These are phyloP conservation scores for Abrus precatorius DNA, from an alignment of 306 rosid species.

Conservation along the genomic window DNA sequence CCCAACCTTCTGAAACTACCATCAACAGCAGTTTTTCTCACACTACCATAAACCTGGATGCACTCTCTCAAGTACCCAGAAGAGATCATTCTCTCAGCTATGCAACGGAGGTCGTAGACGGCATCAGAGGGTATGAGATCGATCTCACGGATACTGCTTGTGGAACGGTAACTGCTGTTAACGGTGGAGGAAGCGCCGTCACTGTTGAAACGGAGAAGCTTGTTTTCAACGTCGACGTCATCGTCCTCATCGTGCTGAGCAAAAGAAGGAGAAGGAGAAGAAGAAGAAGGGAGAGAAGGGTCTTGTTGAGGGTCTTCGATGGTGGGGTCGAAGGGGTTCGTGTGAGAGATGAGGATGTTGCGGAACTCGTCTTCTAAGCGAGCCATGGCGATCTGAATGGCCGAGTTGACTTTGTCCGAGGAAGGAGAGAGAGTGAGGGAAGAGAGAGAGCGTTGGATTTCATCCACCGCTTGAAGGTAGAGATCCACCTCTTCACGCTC, in stretches of 20 bases:
- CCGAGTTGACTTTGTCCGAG: slow-evolving; percentile 71
- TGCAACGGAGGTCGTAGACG: slow-evolving; percentile 75
- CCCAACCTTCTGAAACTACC: slow-evolving; percentile 77
- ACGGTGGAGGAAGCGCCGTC: slow-evolving; percentile 43
- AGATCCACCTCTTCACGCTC: slow-evolving; percentile 81
- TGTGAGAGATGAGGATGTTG: slow-evolving; percentile 78
- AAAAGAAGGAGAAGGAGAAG: slow-evolving; percentile 15
- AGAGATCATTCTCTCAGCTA: slow-evolving; percentile 89
- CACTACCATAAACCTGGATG: slow-evolving; percentile 93
- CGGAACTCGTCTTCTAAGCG: slow-evolving; percentile 96
- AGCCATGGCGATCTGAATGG: slow-evolving; percentile 99
- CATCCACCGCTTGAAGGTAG: slow-evolving; percentile 88
- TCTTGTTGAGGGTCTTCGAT: slow-evolving; percentile 10
- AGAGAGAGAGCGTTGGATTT: slow-evolving; percentile 88
- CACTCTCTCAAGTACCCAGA: slow-evolving; percentile 92
- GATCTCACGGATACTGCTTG: slow-evolving; percentile 90
- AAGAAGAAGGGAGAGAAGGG: background rate
- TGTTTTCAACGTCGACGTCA: slow-evolving; percentile 17
- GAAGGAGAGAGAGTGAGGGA: slow-evolving; percentile 58
- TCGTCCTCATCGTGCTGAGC: background rate
- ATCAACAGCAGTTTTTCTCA: slow-evolving; percentile 82
- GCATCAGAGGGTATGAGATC: slow-evolving; percentile 91
- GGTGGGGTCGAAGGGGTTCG: slow-evolving; percentile 72
- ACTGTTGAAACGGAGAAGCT: slow-evolving; percentile 56
- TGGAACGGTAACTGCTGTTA: slow-evolving; percentile 67